These are phyloP conservation scores for Sclerotinia trifoliorum DNA, from an alignment of 2,329 filamentous ascomycete species.

Conservation along the genomic window DNA sequence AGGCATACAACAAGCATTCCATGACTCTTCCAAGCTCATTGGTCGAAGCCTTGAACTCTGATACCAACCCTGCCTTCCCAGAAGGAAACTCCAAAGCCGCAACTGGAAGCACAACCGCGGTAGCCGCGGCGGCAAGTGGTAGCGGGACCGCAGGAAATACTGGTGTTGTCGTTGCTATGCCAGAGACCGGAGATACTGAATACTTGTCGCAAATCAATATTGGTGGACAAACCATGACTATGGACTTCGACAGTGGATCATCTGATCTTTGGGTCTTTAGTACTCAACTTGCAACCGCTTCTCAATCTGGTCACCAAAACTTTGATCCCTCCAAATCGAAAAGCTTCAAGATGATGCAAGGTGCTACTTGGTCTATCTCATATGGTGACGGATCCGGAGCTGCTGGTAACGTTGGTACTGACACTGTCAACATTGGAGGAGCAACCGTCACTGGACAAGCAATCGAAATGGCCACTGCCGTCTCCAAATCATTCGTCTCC, in stretches of 20 bases:
- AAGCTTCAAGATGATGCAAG: conserved; percentile 35
- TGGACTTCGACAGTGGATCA: conserved; percentile 41
- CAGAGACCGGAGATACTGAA: conserved; percentile 47
- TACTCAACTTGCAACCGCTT: conserved; percentile 36
- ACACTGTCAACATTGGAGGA: conserved; percentile 41
- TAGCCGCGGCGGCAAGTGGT: conserved; percentile 32
- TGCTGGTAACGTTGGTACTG: conserved; percentile 41
- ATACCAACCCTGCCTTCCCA: conserved; percentile 20
- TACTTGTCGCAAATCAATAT: conserved; percentile 36
- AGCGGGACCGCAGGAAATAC: conserved; percentile 42
- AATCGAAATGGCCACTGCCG: conserved; percentile 40
- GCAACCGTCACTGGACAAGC: conserved; percentile 40
- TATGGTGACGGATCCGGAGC: conserved; percentile 45
- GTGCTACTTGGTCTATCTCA: conserved; percentile 40
- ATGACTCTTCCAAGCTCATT: conserved; percentile 50
- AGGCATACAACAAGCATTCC: conserved; percentile 67
- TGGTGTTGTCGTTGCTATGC: conserved; percentile 63
- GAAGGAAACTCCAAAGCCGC: conserved; percentile 23
- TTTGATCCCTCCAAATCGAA: conserved; percentile 38
- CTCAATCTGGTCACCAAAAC: conserved; percentile 37
- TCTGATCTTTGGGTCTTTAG: conserved; percentile 43
- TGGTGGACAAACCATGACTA: conserved; percentile 39
- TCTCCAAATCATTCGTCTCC: conserved; percentile 40
- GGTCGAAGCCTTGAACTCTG: conserved; percentile 41
- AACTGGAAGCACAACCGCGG: conserved; percentile 22